A percentile compares a stretch with the other conserved stretches of the same genome.
These are phyloP conservation scores for Starmerella sp. DNA, from an alignment of 805 yeast species.

Conservation along the genomic window DNA sequence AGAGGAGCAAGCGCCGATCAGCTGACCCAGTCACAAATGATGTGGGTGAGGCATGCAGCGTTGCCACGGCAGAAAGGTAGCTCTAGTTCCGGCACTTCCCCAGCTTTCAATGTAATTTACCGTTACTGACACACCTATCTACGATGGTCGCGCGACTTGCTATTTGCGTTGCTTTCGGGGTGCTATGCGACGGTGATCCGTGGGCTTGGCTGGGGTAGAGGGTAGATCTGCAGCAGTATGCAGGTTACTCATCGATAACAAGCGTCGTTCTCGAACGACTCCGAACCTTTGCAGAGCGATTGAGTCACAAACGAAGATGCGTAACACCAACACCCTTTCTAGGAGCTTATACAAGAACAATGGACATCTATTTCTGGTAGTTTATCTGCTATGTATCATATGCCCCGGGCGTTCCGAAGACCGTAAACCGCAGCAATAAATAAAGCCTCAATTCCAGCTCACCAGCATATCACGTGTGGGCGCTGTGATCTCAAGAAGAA, in stretches of 20 bases:
- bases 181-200: background rate
- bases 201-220: background rate
- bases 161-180: no score
- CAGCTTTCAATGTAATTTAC: no score
- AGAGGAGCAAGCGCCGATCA: background rate
- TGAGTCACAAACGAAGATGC: background rate
- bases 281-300: background rate
- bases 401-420: no score
- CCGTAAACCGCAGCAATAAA: background rate
- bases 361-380: no score
- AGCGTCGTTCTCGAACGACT: background rate
- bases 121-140: no score
- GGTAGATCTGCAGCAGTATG: constrained; percentile 1
- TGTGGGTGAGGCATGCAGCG: no score
- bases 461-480: background rate
- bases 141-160: no score
- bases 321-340: background rate
- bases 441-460: background rate
- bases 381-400: no score
- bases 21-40: background rate
- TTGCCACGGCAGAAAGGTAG: no score
- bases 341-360: no score
- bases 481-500: no score
- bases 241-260: constrained; percentile 4
- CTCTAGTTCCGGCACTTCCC: no score